These are phyloP conservation scores for Nectriaceae sp. DNA, from an alignment of 2,329 filamentous ascomycete genomes.

Conservation along the genomic window DNA sequence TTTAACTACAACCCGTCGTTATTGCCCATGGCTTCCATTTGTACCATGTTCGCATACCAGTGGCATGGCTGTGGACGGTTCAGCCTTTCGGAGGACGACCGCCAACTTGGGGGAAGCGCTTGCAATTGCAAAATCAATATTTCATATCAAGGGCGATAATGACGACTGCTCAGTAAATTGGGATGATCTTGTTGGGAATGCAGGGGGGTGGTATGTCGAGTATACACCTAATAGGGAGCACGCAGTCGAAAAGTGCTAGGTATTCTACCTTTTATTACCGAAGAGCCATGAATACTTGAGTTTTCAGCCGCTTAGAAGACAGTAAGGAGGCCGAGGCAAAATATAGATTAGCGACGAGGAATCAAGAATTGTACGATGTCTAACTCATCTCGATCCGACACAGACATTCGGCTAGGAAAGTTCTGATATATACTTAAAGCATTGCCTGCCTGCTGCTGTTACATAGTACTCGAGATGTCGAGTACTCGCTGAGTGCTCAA, in stretches of 20 bases:
- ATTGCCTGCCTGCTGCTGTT: no score
- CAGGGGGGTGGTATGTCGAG: background rate
- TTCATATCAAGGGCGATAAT: background rate
- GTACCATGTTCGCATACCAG: background rate
- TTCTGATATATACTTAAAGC: no score
- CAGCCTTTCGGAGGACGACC: conserved; percentile 1
- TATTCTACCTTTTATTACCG: background rate
- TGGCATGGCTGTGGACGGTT: background rate
- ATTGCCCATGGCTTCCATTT: background rate
- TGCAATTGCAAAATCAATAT: background rate
- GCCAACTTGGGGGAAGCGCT: background rate
- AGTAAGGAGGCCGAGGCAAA: background rate
- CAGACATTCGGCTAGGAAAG: no score
- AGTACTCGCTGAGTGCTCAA: no score
- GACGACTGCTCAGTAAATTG: background rate
- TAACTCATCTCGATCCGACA: background rate
- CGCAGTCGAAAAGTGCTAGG: background rate
- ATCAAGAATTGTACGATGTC: background rate
- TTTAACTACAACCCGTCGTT: background rate
- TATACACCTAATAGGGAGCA: background rate
- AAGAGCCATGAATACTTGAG: background rate
- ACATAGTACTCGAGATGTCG: no score
- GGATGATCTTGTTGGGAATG: background rate
- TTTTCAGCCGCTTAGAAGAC: background rate
- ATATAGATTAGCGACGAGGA: background rate